Evolutionary conservation across 352 stramenopile genomes (phyloP), one percentile per base, ranked within the genome.

Genomic region (Pythium scleroteichum): DNA sequence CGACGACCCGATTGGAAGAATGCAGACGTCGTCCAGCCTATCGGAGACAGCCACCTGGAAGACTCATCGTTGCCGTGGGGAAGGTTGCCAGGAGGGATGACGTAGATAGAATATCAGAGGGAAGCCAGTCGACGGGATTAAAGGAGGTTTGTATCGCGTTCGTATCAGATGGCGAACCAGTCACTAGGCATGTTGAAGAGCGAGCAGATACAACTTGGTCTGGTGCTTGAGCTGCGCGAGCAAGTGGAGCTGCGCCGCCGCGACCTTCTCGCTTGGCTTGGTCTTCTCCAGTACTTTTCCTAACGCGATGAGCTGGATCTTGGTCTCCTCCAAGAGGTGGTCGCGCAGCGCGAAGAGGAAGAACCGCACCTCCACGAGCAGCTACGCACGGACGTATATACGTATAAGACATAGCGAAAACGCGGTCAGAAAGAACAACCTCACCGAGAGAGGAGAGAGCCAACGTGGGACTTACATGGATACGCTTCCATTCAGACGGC

Each of bases 221-320:
- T 92, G 79, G 47, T 87, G 77, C 69, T 93, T 89, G 67, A 93
- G 75, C 70, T 93, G 79, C 42, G 75, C 79, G 29, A 90, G 58
- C 44, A 93, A 72, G 52, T 72, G 68, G 27, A 77, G 51, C 24
- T 82, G 73, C 22, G 77, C 75, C 4, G 71, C 26, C 14, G 64
- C 74, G 26, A 62, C 61, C 33, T 75, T 73, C 19, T 82, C 81
- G 41, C 57, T 73, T 16, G 52, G 57, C 52, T 72, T 85, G 29
- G 20, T 27, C 46, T 75, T 62, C 23, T 78, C 29, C 14, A 91
- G 58, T 29, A 69, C 48, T 59, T 81, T 86, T 55, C 91, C 80
- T 19, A 79, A 64, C 1, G 68, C 59, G 27, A 75, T 69, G 22
- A 88, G 56, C 62, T 80, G 68, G 42, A 75, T 73, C 63, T 83